A percentile compares a stretch with the other conserved stretches of the same genome.
phyloP scores from a whole-genome alignment of 1,139 yeast species.

The Arxiozyma bovina region DNA sequence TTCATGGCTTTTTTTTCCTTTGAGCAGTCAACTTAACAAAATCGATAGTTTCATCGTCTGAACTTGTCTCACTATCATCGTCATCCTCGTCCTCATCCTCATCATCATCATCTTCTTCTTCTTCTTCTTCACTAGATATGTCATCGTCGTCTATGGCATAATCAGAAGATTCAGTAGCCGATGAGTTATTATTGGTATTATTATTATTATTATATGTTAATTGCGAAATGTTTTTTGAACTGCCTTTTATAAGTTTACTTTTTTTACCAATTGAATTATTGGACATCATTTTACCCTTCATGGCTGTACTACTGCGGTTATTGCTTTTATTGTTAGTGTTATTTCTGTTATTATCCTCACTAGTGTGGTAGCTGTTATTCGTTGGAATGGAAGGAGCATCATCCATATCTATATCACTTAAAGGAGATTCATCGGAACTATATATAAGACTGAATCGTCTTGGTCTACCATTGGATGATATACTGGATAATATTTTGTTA shows the following conservation, averaged over 20 bases:
- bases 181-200: too few relatives aligned
- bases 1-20: constrained; percentile 48
- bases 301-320: not conserved
- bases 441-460: constrained; percentile 31
- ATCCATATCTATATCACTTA: constrained; percentile 24
- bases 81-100: constrained; percentile 36
- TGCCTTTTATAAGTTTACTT: constrained; percentile 26
- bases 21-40: constrained; percentile 63
- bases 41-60: constrained; percentile 63
- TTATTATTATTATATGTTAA: too few relatives aligned
- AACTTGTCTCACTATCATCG: constrained; percentile 38
- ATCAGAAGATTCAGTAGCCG: not conserved
- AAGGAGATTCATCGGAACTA: constrained; percentile 28
- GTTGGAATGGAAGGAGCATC: constrained; percentile 6
- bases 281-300: constrained; percentile 14
- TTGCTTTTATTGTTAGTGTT: not conserved
- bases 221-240: not conserved
- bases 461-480: constrained; percentile 17
- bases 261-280: constrained; percentile 25
- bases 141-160: not conserved
- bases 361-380: not conserved
- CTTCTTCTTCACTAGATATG: constrained; percentile 3
- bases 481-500: not conserved
- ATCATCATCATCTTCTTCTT: constrained; percentile 30
- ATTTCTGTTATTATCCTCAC: not conserved